Percentiles rank a stretch among this genome's conserved stretches.
Evolutionary conservation across 306 rosid species (phyloP).

Genomic region (Hippophae tibetana): DNA sequence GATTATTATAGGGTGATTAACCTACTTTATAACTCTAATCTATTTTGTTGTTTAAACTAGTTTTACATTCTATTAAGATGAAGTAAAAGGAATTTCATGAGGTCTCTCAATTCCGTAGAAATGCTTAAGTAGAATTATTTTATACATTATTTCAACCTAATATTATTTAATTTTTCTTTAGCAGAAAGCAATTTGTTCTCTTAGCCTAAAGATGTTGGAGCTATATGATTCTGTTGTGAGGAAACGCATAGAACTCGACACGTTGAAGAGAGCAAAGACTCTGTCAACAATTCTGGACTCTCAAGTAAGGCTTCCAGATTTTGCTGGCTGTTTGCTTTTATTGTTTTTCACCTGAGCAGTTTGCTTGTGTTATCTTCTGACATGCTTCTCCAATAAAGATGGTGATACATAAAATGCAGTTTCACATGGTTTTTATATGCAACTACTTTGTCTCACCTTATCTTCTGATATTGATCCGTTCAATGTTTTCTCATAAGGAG

Average conservation of each 20-base stretch:
- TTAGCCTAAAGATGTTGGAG: conserved; percentile 40
- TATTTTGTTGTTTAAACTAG: too few species aligned
- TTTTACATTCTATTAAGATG: too few species aligned
- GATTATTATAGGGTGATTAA: too few species aligned
- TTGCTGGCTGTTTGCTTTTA: conserved; percentile 9
- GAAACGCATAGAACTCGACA: conserved; percentile 50
- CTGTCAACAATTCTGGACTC: conserved; percentile 55
- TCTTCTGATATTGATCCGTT: too few species aligned
- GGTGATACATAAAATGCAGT: neutral
- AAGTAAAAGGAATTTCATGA: too few species aligned
- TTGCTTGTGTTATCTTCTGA: neutral
- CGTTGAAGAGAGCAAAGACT: conserved; percentile 49
- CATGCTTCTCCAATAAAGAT: conserved; percentile 1
- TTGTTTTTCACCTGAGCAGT: conserved; percentile 12
- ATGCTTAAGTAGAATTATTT: too few species aligned
- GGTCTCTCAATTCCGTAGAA: too few species aligned
- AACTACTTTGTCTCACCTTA: too few species aligned
- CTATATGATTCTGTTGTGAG: conserved; percentile 48
- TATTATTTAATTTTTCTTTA: conserved; percentile 13
- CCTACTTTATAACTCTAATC: too few species aligned
- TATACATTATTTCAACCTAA: neutral
- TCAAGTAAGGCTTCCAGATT: conserved; percentile 44
- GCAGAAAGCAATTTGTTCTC: conserved; percentile 61
- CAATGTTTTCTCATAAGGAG: too few species aligned
- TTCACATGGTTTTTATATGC: neutral